Evolutionary conservation across 148 eudicot genomes (phyloP).

Genomic region (Vaccinium myrtillus): DNA sequence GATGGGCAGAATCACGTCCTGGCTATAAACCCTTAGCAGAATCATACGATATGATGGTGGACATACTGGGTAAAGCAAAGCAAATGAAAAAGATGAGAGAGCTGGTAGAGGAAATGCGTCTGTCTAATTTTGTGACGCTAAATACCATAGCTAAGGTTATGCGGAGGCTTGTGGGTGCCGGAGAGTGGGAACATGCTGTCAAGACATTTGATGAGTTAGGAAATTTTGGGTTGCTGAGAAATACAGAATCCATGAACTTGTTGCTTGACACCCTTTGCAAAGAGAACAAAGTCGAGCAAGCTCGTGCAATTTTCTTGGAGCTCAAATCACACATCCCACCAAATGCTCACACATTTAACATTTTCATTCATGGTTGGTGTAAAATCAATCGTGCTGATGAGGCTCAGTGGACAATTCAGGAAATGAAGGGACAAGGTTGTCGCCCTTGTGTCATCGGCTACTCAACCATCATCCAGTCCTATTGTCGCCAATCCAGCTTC

Average conservation of each 20-base stretch:
- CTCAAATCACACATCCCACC: constrained; percentile 67
- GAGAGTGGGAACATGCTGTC: constrained; percentile 64
- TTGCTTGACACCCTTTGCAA: constrained; percentile 89
- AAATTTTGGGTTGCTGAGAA: constrained; percentile 62
- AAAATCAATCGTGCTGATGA: constrained; percentile 75
- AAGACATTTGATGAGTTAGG: constrained; percentile 64
- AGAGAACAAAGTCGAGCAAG: constrained; percentile 73
- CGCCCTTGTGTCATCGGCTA: constrained; percentile 82
- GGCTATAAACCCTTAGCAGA: constrained; percentile 47
- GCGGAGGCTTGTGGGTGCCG: constrained; percentile 80
- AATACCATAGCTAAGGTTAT: constrained; percentile 67
- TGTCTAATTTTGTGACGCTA: constrained; percentile 40
- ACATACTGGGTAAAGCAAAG: constrained; percentile 77
- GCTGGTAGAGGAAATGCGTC: constrained; percentile 62
- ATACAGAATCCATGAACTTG: constrained; percentile 76
- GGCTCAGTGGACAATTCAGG: constrained; percentile 85
- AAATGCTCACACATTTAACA: constrained; percentile 67
- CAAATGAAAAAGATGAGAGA: constrained; percentile 68
- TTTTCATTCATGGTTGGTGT: constrained; percentile 94
- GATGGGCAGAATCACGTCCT: constrained; percentile 59
- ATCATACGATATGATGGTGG: constrained; percentile 69
- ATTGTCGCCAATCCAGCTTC: constrained; percentile 57
- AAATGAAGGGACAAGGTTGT: constrained; percentile 87
- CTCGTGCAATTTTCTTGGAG: constrained; percentile 67
- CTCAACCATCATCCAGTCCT: constrained; percentile 70